These are phyloP conservation scores for Cerrena zonata DNA, from an alignment of 1,284 basidiomycete species.

Conservation along the genomic window DNA sequence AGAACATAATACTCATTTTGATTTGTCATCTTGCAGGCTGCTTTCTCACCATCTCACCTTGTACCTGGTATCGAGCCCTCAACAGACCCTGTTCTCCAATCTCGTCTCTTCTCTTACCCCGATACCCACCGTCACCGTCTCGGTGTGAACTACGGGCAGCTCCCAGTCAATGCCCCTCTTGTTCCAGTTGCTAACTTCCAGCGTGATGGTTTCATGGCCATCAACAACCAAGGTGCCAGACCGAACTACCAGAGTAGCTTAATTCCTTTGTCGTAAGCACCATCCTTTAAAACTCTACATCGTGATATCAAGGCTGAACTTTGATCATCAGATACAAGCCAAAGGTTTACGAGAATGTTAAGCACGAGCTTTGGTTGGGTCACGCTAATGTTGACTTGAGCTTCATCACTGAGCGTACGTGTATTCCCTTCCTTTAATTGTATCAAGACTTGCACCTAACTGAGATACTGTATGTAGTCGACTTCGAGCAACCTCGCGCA, in stretches of 20 bases:
- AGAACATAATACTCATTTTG: too few species aligned
- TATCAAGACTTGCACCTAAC: neutral
- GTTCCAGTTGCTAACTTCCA: conserved; percentile 82
- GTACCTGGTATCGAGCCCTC: conserved; percentile 85
- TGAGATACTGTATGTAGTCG: conserved; percentile 38
- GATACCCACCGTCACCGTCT: conserved; percentile 89
- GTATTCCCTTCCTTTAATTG: conserved; percentile 1
- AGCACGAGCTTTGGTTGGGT: conserved; percentile 75
- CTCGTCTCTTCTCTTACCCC: conserved; percentile 90
- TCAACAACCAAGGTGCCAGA: conserved; percentile 74
- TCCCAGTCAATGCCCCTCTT: conserved; percentile 83
- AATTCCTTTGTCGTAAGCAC: conserved; percentile 51
- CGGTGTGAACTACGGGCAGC: conserved; percentile 81
- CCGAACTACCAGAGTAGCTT: conserved; percentile 84
- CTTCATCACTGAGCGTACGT: conserved; percentile 73
- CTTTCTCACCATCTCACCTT: conserved; percentile 82
- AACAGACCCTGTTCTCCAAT: conserved; percentile 86
- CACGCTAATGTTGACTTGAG: conserved; percentile 70
- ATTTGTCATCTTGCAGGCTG: too few species aligned
- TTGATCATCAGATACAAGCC: conserved; percentile 25
- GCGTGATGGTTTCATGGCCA: conserved; percentile 64
- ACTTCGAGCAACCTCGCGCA: conserved; percentile 86
- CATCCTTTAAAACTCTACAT: neutral
- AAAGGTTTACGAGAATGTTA: conserved; percentile 36
- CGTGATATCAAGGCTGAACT: neutral